Evolutionary conservation across 352 stramenopile species (phyloP).

Genomic region (Globisporangium heterothallicum): DNA sequence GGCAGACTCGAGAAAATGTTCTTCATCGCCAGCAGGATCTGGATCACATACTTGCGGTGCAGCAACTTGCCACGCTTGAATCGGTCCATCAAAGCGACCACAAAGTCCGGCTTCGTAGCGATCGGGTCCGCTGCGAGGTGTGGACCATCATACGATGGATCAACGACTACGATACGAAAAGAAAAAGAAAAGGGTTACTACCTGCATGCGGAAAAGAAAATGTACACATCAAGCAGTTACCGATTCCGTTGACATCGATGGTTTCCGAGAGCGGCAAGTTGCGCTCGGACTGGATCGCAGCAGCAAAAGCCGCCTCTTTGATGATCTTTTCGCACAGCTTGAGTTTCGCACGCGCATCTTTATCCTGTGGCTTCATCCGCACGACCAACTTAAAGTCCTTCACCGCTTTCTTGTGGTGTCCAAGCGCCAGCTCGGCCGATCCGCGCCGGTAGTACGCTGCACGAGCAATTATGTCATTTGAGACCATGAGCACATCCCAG

Average conservation of each 20-base stretch:
- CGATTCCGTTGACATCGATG: conserved; percentile 85
- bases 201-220: neutral
- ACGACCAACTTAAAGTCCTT: conserved; percentile 97
- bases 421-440: conserved; percentile 94
- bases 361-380: conserved; percentile 93
- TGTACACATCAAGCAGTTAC: conserved; percentile 19
- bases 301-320: conserved; percentile 93
- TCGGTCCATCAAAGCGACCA: conserved; percentile 90
- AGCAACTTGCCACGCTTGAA: conserved; percentile 97
- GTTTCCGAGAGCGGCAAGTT: conserved; percentile 90
- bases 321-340: conserved; percentile 96
- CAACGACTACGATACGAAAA: conserved; percentile 45
- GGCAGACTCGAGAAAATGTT: conserved; percentile 85
- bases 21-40: conserved; percentile 93
- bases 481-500: no score
- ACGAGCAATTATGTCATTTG: neutral
- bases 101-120: conserved; percentile 77
- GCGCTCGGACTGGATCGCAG: conserved; percentile 95
- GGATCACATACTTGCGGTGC: conserved; percentile 96
- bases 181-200: neutral
- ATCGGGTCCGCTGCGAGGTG: conserved; percentile 49
- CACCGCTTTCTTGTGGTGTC: conserved; percentile 94
- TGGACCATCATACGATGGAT: conserved; percentile 76
- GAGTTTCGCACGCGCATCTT: conserved; percentile 91
- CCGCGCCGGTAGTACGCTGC: conserved; percentile 96